phyloP scores from a whole-genome alignment of 495 filamentous ascomycete species.

The Aspergillus sclerotiicarbonarius region DNA sequence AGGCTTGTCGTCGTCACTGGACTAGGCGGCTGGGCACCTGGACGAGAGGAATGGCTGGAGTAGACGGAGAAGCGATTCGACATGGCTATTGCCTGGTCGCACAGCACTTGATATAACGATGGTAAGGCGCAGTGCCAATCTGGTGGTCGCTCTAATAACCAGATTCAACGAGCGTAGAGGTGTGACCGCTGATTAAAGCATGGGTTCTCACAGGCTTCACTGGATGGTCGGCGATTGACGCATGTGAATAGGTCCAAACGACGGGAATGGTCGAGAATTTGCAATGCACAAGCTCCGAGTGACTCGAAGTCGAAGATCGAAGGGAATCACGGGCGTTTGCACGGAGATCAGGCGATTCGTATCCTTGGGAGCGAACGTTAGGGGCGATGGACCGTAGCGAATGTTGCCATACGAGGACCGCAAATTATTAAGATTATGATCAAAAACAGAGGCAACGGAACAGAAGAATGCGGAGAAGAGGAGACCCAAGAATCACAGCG shows the following conservation, averaged over 20 bases:
- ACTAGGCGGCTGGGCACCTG: slow-evolving; percentile 60
- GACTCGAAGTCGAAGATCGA: background rate
- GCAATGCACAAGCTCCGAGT: background rate
- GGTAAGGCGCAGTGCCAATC: background rate
- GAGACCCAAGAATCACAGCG: background rate
- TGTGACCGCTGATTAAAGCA: background rate
- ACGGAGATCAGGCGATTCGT: background rate
- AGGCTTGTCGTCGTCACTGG: slow-evolving; percentile 92
- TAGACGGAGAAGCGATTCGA: slow-evolving; percentile 86
- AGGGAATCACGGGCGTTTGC: slow-evolving; percentile 1
- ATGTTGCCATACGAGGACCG: slow-evolving; percentile 10
- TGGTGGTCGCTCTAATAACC: background rate
- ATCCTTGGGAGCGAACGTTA: slow-evolving; percentile 16
- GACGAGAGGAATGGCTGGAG: slow-evolving; percentile 69
- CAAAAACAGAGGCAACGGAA: background rate
- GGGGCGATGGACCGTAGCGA: slow-evolving; percentile 11
- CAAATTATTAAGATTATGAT: slow-evolving; percentile 10
- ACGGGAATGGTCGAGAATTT: background rate
- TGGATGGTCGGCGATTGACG: background rate
- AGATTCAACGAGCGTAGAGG: slow-evolving; percentile 1
- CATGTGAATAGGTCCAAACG: background rate
- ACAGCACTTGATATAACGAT: background rate
- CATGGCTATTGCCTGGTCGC: slow-evolving; percentile 41
- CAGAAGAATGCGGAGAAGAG: background rate
- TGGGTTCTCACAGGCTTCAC: background rate